phyloP scores from a whole-genome alignment of 2,329 filamentous ascomycete genomes.

The Colletotrichum sp. region DNA sequence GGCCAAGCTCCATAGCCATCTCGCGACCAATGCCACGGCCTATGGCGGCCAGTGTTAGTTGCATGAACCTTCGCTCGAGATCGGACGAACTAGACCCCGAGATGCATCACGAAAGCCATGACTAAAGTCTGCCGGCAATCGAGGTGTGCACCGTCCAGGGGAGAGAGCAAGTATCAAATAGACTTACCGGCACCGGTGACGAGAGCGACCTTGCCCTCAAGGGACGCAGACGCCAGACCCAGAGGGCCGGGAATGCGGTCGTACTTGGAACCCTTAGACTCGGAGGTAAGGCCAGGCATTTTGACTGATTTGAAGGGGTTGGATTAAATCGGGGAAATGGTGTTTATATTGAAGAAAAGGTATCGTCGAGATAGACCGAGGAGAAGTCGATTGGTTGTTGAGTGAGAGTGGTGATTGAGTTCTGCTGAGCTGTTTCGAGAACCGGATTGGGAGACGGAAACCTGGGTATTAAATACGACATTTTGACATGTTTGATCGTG shows the following conservation, averaged over 20 bases:
- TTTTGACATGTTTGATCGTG: background rate
- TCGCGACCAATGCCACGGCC: slow-evolving; percentile 64
- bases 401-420: background rate
- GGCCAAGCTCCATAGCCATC: slow-evolving; percentile 63
- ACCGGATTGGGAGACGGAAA: background rate
- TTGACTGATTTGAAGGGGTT: slow-evolving; percentile 21
- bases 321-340: background rate
- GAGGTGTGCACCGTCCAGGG: background rate
- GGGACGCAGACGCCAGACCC: slow-evolving; percentile 56
- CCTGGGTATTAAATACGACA: slow-evolving; percentile 10
- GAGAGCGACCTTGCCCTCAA: slow-evolving; percentile 85
- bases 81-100: slow-evolving; percentile 5
- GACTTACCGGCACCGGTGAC: slow-evolving; percentile 69
- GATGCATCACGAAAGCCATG: background rate
- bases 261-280: slow-evolving; percentile 33
- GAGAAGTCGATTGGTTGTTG: background rate
- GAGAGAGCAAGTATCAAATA: background rate
- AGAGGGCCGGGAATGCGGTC: slow-evolving; percentile 42
- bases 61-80: background rate
- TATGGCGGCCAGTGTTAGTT: slow-evolving; percentile 18
- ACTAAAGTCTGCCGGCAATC: background rate
- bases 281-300: slow-evolving; percentile 35
- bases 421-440: background rate
- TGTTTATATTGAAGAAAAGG: background rate
- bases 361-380: slow-evolving; percentile 1